phyloP scores from a whole-genome alignment of 75 land plant species.

The Selaginella tamariscina region DNA sequence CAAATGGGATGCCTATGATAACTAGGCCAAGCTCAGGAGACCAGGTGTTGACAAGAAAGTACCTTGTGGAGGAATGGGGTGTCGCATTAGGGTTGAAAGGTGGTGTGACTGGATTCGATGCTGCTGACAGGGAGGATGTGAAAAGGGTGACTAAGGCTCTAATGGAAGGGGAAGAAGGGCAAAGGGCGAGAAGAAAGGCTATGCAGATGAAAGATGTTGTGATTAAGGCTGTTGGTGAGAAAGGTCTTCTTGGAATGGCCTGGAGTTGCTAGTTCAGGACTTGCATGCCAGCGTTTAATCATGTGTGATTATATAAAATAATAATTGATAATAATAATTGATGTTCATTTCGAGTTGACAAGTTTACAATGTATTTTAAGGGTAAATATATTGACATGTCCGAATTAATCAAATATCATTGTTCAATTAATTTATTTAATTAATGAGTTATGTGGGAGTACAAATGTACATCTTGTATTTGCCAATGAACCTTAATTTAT shows the following conservation, averaged over 20 bases:
- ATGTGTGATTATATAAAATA: too few relatives aligned
- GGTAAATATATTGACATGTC: too few relatives aligned
- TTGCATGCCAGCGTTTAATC: too few relatives aligned
- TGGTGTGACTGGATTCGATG: neutral
- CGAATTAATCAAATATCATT: too few relatives aligned
- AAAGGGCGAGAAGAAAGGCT: neutral
- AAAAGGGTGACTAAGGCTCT: neutral
- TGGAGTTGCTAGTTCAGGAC: neutral
- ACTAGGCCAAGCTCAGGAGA: neutral
- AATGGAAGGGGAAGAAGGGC: neutral
- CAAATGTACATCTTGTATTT: too few relatives aligned
- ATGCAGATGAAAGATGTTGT: neutral
- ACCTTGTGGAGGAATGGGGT: neutral
- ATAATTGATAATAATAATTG: too few relatives aligned
- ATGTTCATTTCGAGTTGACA: too few relatives aligned
- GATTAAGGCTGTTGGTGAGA: neutral
- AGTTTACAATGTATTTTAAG: too few relatives aligned
- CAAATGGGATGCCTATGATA: conserved; percentile 1
- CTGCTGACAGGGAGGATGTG: neutral
- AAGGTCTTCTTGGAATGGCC: neutral
- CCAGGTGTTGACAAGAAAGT: neutral
- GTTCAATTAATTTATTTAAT: too few relatives aligned
- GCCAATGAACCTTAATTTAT: too few relatives aligned
- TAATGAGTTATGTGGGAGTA: too few relatives aligned
- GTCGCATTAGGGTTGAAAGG: neutral